Evolutionary conservation across 768 basidiomycete species (phyloP).

Genomic region (Russula brevipes): DNA sequence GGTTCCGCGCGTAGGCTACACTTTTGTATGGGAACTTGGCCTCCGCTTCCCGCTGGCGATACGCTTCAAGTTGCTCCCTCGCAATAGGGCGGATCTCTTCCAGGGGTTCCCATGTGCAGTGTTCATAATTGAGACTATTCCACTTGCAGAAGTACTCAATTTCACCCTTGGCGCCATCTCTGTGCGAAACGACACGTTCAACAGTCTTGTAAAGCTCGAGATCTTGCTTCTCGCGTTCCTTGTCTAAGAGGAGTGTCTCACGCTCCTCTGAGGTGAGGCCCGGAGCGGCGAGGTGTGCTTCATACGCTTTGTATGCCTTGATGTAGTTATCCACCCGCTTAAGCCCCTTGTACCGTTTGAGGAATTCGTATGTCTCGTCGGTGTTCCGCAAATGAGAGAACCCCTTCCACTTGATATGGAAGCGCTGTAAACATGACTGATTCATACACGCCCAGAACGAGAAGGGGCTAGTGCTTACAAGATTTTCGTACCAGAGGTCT

Average conservation of each 20-base stretch:
- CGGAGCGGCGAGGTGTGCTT: conserved; percentile 56
- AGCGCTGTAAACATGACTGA: conserved; percentile 55
- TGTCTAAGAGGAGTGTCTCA: conserved; percentile 84
- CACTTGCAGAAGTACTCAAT: conserved; percentile 97
- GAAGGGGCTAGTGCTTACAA: conserved; percentile 43
- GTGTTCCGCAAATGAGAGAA: conserved; percentile 99
- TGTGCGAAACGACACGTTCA: conserved; percentile 81
- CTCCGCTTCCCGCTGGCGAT: conserved; percentile 68
- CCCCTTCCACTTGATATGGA: conserved; percentile 99
- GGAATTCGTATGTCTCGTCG: conserved; percentile 95
- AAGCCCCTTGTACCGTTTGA: conserved; percentile 91
- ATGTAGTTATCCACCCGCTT: conserved; percentile 99
- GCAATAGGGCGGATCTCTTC: conserved; percentile 77
- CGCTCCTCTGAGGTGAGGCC: conserved; percentile 79
- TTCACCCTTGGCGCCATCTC: conserved; percentile 51
- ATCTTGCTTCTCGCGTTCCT: conserved; percentile 87
- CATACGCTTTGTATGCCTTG: conserved; percentile 77
- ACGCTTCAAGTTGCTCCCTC: conserved; percentile 72
- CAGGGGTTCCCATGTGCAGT: conserved; percentile 91
- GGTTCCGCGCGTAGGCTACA: conserved; percentile 52
- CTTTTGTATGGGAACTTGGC: conserved; percentile 87
- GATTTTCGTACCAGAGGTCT: conserved; percentile 83
- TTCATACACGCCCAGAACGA: conserved; percentile 19
- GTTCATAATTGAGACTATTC: conserved; percentile 87
- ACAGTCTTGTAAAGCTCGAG: conserved; percentile 87